Base-by-base conservation (phyloP, 768 basidiomycete genomes). In the Lyophyllum semitale region DNA sequence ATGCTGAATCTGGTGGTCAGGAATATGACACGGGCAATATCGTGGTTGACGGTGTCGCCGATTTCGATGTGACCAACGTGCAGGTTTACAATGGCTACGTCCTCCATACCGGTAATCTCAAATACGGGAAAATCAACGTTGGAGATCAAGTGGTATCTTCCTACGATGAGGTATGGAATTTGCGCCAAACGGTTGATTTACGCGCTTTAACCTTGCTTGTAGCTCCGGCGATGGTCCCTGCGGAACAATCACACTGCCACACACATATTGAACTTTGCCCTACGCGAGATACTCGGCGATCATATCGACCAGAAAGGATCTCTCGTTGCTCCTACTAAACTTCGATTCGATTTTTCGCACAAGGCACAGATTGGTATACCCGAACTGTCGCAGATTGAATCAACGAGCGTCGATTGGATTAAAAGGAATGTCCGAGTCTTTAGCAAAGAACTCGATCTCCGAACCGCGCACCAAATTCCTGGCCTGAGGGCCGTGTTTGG, bases 241-340 rank as follows among this genome's bases (percentile, higher is more conserved):
- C 87, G 95, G 50, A 98, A 94, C 73, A 99, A 99, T 66, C 97
- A 99, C 75, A 98, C 97, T 25, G 97, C 89, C 20, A 99, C 97
- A 0, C 97, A 99, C 69, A 97, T 99, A 63, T 89, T 99, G 63
- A 99, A 99, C 77, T 99, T 81, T 66, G 84, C 78, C 50, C 83
- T 99, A 3, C 90, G 97, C 32, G 97, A 98, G 66, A 84, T 93
- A 11, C 85, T 98, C 11, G 97, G 97, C 23, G 95, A 98, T 68
- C 97, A 98, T 66, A 89, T 98, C 56, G 97, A 98, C 71, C 97
- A 99, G 70, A 97, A 92, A 68, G 97, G 97, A 29, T 98, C 97
- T 3, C 84, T 99, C 43, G 97, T 99, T 59, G 95, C 97, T 1
- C 93, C 95, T 0, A 85, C 87, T 22, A 98, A 97, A 71, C 84